Evolutionary conservation across 352 stramenopile genomes (phyloP).

Genomic region (Blastocystis sp.): DNA sequence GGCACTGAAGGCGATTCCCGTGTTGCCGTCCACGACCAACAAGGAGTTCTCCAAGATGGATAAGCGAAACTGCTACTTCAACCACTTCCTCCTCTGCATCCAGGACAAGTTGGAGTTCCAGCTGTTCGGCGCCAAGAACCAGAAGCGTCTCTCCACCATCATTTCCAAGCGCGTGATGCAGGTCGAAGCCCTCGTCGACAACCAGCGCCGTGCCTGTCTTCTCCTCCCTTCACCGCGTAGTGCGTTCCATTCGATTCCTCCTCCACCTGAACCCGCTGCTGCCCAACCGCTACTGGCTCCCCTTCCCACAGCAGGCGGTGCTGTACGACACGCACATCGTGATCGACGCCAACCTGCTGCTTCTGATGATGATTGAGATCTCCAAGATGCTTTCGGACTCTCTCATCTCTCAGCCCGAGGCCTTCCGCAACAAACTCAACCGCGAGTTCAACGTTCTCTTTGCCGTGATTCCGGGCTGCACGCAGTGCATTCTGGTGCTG

Average conservation of each 20-base stretch:
- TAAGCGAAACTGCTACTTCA: not conserved
- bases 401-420: not conserved
- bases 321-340: conserved; percentile 11
- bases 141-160: conserved; percentile 6
- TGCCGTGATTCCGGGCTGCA: not conserved
- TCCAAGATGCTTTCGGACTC: not conserved
- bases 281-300: not conserved
- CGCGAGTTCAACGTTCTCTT: conserved; percentile 36
- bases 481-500: not conserved
- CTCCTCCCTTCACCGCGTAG: not conserved
- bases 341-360: not conserved
- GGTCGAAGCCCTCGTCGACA: not conserved
- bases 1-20: not conserved
- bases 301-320: not conserved
- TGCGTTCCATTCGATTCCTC: not conserved
- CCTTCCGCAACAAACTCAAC: not conserved
- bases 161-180: conserved; percentile 1
- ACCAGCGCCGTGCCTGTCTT: not conserved
- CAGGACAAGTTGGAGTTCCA: conserved; percentile 2
- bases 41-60: not conserved
- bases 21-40: too few species aligned
- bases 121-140: conserved; percentile 34
- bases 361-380: not conserved
- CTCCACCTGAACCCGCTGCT: conserved; percentile 12
- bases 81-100: not conserved